Evolutionary conservation across 176 grass and related monocot species (phyloP), one percentile per base, ranked within the genome.

Genomic region (Eragrostis nindensis): DNA sequence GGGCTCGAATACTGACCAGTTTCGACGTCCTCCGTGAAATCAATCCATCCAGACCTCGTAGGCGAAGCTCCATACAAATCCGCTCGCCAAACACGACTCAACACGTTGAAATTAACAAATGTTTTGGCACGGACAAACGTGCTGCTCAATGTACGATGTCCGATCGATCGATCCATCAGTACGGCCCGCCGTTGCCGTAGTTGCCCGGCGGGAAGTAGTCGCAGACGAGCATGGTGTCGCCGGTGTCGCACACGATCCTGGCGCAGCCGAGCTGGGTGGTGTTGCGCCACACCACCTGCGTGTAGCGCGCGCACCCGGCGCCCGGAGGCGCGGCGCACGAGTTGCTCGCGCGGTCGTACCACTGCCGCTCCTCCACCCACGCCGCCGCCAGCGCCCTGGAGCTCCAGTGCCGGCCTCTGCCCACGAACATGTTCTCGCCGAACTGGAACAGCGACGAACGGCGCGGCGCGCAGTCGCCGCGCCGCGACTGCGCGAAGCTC

Each of bases 121-220:
- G n/a, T 41, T 25, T 22, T 16, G n/a, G 13, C 3, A 25, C 0
- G 39, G 21, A 16, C 11, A 22, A 7, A 46, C 27, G 8, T 24
- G 73, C 17, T 0, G 65, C 0, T 38, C 6, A 11, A n/a, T n/a
- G n/a, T n/a, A n/a, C n/a, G n/a, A 14, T 19, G n/a, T 53, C 36
- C n/a, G n/a, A n/a, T n/a, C n/a, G n/a, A n/a, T n/a, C n/a, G n/a
- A n/a, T n/a, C n/a, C 30, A 52, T 86, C 49, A 85, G 57, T 92
- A 92, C 8, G 90, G 86, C 26, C 74, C 64, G 21, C 74, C 73
- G 40, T 45, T 77, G 68, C 86, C n/a, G n/a, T n/a, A n/a, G n/a
- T n/a, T n/a, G n/a, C n/a, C n/a, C n/a, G 82, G 82, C 61, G 86
- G 90, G 86, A 88, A 86, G 86, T 92, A 92, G 78, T 92, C 90